These are phyloP conservation scores for Solanum hybrid DNA, from an alignment of 305 asterid species.

Conservation along the genomic window DNA sequence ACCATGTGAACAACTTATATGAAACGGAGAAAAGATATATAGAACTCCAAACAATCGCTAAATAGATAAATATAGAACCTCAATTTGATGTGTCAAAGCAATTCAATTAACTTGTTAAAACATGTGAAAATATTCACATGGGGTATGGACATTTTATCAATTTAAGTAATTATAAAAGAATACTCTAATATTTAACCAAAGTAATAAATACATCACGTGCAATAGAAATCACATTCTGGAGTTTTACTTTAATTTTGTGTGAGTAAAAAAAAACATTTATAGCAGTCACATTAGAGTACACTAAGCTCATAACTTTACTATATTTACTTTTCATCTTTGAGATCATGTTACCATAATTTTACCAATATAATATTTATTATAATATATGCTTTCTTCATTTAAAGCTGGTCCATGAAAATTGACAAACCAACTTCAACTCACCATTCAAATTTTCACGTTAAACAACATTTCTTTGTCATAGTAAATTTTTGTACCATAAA, in stretches of 20 bases:
- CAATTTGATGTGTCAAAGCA: not conserved
- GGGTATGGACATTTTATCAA: not conserved
- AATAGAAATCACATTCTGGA: not conserved
- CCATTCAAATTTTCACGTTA: not conserved
- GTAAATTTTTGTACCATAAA: conserved; percentile 15
- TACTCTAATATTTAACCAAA: not conserved
- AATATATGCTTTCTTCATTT: not conserved
- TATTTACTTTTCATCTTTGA: not conserved
- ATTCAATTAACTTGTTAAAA: not conserved
- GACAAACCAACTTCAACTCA: not conserved
- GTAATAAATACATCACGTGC: not conserved
- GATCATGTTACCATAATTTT: not conserved
- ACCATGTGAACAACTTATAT: not conserved
- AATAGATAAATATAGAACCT: not conserved
- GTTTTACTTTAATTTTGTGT: not conserved
- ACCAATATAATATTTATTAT: not conserved
- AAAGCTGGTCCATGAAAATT: conserved; percentile 38
- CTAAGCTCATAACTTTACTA: not conserved
- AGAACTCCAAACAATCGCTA: not conserved
- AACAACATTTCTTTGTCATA: not conserved
- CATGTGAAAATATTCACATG: not conserved
- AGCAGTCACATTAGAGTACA: not conserved
- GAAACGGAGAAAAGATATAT: no score
- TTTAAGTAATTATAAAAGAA: not conserved
- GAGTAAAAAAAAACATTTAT: not conserved